A percentile compares a stretch with the other conserved stretches of the same genome.
Evolutionary conservation across 495 filamentous ascomycete species (phyloP).

Genomic region (Emericellopsis terricola): DNA sequence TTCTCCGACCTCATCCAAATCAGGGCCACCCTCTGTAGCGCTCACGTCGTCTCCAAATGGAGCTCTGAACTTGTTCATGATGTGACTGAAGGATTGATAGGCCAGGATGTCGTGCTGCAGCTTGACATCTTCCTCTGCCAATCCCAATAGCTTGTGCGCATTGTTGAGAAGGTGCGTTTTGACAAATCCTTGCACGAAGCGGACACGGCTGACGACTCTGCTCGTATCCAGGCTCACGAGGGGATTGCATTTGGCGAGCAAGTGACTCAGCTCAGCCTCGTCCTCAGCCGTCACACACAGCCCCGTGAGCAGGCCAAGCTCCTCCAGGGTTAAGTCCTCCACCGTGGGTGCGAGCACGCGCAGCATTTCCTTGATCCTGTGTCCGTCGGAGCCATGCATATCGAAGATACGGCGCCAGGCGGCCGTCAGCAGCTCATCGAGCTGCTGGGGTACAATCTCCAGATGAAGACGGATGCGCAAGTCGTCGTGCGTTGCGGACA

Average conservation of each 20-base stretch:
- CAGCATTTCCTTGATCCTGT: constrained; percentile 16
- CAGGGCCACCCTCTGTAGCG: background rate
- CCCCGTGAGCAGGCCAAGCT: constrained; percentile 14
- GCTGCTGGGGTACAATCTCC: constrained; percentile 15
- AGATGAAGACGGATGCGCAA: constrained; percentile 11
- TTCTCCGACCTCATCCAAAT: background rate
- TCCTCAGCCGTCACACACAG: constrained; percentile 3
- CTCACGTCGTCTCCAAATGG: background rate
- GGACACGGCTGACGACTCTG: constrained; percentile 8
- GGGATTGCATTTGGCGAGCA: constrained; percentile 15
- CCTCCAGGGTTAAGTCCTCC: constrained; percentile 14
- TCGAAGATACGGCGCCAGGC: constrained; percentile 13
- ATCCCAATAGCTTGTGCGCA: constrained; percentile 12
- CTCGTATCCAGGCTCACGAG: constrained; percentile 7
- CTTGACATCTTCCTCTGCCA: constrained; percentile 16
- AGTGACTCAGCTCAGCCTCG: constrained; percentile 7
- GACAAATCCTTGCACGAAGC: constrained; percentile 15
- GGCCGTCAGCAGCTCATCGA: constrained; percentile 12
- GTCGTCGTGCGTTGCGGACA: constrained; percentile 11
- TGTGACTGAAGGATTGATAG: constrained; percentile 14
- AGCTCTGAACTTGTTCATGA: constrained; percentile 7
- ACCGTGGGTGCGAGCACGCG: constrained; percentile 16
- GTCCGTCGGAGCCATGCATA: constrained; percentile 9
- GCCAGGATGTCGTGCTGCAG: constrained; percentile 21
- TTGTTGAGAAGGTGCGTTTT: constrained; percentile 15